Conservation (phyloP, 768 basidiomycete genomes). For the Phaeolepiota aurea region DNA sequence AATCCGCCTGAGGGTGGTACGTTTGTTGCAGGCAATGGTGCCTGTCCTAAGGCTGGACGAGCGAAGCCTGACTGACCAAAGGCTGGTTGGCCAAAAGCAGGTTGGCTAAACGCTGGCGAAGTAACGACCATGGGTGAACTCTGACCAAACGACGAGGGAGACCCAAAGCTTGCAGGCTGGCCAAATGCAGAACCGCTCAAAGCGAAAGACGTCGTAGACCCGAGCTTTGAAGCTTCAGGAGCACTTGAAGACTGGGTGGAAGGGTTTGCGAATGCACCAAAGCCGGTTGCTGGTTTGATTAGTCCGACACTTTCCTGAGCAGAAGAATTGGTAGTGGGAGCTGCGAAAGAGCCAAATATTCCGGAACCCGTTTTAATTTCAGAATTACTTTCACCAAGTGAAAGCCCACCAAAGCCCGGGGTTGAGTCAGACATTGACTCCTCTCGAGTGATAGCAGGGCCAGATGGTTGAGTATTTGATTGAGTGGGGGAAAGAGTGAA, state of each 20-base stretch:
- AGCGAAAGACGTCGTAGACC: not conserved
- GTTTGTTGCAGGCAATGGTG: conserved; percentile 8
- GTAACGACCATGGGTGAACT: conserved; percentile 19
- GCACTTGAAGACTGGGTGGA: conserved; percentile 4
- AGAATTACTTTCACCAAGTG: conserved; percentile 18
- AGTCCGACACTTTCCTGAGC: conserved; percentile 12
- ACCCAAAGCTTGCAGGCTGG: no score
- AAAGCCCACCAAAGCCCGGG: conserved; percentile 27
- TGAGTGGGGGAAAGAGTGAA: conserved; percentile 11
- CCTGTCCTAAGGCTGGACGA: conserved; percentile 24
- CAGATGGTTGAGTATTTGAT: conserved; percentile 10
- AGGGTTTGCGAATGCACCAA: conserved; percentile 23
- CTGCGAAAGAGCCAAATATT: conserved; percentile 16
- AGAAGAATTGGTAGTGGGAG: conserved; percentile 13
- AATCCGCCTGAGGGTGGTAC: not conserved
- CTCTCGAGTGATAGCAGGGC: conserved; percentile 31
- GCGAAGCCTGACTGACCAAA: conserved; percentile 27
- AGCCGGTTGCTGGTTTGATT: conserved; percentile 26
- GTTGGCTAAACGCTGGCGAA: conserved; percentile 24
- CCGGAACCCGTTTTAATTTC: conserved; percentile 26
- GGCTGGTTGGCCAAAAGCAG: conserved; percentile 10
- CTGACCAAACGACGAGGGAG: not conserved
- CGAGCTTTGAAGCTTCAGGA: not conserved
- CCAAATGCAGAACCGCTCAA: not conserved
- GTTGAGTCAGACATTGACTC: conserved; percentile 38